Base-by-base conservation (phyloP, 208 protist genomes). In the Herpetomonas samuelpessoai region DNA sequence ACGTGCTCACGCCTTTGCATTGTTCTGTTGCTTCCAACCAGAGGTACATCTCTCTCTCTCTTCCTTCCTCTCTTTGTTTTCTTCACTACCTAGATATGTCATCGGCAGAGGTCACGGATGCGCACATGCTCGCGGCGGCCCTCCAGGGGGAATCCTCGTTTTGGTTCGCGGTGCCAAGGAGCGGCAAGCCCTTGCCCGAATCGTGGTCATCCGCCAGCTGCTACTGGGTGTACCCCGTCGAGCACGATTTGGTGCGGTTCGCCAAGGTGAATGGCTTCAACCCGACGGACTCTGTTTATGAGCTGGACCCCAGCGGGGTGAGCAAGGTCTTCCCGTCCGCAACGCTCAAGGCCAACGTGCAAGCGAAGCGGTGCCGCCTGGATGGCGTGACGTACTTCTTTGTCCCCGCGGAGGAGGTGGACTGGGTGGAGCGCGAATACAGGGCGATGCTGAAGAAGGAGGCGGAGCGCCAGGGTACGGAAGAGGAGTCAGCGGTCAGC, bases 211-310 rank as follows among this genome's bases (percentile, higher is more conserved):
- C 45, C n/a, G 60, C 63, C 53, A 80, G 62, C 35, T 84, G 76
- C 61, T 68, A 71, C 39, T 95, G 88, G 86, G 62, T 95, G 7
- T 95, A 95, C 50, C 80, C 80, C 24, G 74, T 87, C 6, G 68
- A 85, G 47, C 67, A 70, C 21, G 72, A 66, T 19, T 44, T 81
- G 19, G 41, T 38, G 35, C 64, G 72, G 41, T 75, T 76, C 67
- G 68, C 74, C 31, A 65, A 78, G 25, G 48, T 82, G 9, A 55
- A 45, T 31, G 82, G 78, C 38, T 89, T 86, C 47, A 65, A 71
- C 2, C 65, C 68, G 30, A 84, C 76, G 1, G 76, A 86, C 31
- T 66, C 64, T 24, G 67, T 95, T 21, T 89, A 81, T 41, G 78
- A 92, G 59, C 50, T 95, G 29, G 80, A 62, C 51, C 46, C 54